These are phyloP conservation scores for Teunomyces lycoperdinae DNA, from an alignment of 805 yeast genomes.

Conservation along the genomic window DNA sequence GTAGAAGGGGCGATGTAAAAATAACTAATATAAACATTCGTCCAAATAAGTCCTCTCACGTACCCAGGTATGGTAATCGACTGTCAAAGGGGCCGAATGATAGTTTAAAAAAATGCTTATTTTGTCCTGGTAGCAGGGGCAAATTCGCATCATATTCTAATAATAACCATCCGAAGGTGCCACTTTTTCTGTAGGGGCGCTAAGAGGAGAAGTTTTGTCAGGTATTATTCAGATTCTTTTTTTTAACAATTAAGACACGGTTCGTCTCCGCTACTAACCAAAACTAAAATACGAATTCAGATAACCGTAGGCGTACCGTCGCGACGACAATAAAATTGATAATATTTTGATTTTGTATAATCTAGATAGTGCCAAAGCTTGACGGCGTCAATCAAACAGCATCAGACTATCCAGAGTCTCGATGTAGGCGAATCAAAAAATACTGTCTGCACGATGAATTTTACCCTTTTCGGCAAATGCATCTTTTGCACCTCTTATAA, in stretches of 20 bases:
- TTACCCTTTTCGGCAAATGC: background rate
- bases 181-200: background rate
- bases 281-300: background rate
- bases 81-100: constrained; percentile 1
- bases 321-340: background rate
- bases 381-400: background rate
- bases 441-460: background rate
- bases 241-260: background rate
- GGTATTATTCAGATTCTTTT: background rate
- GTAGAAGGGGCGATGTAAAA: constrained; percentile 3
- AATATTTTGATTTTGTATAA: background rate
- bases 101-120: background rate
- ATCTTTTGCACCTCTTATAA: background rate
- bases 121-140: constrained; percentile 3
- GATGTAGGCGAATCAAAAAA: background rate
- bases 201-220: background rate
- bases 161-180: background rate
- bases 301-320: background rate
- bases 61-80: background rate
- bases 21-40: constrained; percentile 2
- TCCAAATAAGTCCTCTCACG: background rate
- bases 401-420: background rate
- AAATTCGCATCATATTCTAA: background rate
- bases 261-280: background rate
- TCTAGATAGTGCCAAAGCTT: background rate